These are phyloP conservation scores for Cutaneotrichosporon mucoides DNA, from an alignment of 1,284 basidiomycete species.

Conservation along the genomic window DNA sequence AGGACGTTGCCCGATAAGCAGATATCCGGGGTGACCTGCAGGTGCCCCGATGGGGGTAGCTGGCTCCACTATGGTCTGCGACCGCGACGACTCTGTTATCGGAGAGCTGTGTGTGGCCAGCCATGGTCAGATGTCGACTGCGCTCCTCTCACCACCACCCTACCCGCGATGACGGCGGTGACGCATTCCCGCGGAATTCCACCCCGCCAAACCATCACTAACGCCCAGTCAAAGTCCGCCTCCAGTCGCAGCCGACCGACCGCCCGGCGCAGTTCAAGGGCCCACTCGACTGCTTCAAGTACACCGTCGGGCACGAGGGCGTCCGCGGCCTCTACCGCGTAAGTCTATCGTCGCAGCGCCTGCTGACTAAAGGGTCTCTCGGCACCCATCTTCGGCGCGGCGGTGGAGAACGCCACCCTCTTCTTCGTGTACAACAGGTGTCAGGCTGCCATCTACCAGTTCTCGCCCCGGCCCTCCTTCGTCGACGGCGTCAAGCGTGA, in stretches of 20 bases:
- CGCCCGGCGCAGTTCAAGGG: constrained; percentile 66
- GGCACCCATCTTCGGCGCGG: constrained; percentile 83
- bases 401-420: constrained; percentile 80
- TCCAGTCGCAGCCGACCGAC: constrained; percentile 78
- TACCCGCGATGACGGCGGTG: no score
- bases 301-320: constrained; percentile 74
- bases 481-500: constrained; percentile 46
- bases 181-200: no score
- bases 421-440: constrained; percentile 84
- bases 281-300: constrained; percentile 71
- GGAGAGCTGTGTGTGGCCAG: no score
- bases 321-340: constrained; percentile 74
- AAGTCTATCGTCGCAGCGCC: constrained; percentile 39
- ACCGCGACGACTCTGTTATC: no score
- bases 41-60: no score
- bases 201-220: no score
- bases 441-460: constrained; percentile 60
- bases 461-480: constrained; percentile 19
- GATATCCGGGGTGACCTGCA: no score
- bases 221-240: constrained; percentile 60
- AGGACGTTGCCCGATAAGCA: no score
- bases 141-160: no score
- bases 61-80: no score
- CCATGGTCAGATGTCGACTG: no score
- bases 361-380: constrained; percentile 66